Base-by-base conservation (phyloP, 2,329 filamentous ascomycete genomes). In the Pseudonectria buxi region DNA sequence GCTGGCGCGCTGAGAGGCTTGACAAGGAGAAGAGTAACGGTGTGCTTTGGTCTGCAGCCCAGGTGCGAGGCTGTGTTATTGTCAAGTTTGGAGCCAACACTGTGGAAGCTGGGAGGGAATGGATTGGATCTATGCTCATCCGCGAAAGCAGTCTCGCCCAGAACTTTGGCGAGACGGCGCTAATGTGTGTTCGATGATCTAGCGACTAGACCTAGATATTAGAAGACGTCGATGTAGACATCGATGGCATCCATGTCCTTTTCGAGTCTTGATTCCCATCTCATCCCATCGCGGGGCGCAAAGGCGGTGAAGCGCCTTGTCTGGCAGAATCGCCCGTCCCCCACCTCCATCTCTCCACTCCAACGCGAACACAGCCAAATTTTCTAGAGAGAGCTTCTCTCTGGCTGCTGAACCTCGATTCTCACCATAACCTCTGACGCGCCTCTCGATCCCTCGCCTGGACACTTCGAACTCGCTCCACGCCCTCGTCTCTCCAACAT, bases 71-170 rank as follows among this genome's bases (percentile, higher is more conserved):
- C 4, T 95, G 90, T 53, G 82, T 92, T 4, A 72, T 95, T 16
- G 83, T 96, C 48, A 96, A 96, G 59, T 94, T 96, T 57, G 87
- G 86, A 2, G 86, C 89, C 2, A 72, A 71, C 36, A 82, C 81
- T 29, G 82, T 95, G 15, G 88, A 96, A 58, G 83, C 81, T 16
- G 88, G 82, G 4, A 77, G 85, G 46, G 65, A 74, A 30, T 96
- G 89, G 87, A 70, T 96, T 39, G 78, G 79, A 9, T 71, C 70
- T 6, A 84, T 95, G 75, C 64, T 95, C 30, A 62, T 69, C 30
- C 72, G 77, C 43, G 86, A 95, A 57, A 85, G 84, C 2, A 89
- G 76, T 43, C 69, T 95, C 9, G 63, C 72, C 12, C 59, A 65
- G 33, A 63, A 76, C 10, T 95, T 95, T 67, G 90, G 90, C 2